These are phyloP conservation scores for Phallus indusiatus DNA, from an alignment of 768 basidiomycete genomes.

Conservation along the genomic window DNA sequence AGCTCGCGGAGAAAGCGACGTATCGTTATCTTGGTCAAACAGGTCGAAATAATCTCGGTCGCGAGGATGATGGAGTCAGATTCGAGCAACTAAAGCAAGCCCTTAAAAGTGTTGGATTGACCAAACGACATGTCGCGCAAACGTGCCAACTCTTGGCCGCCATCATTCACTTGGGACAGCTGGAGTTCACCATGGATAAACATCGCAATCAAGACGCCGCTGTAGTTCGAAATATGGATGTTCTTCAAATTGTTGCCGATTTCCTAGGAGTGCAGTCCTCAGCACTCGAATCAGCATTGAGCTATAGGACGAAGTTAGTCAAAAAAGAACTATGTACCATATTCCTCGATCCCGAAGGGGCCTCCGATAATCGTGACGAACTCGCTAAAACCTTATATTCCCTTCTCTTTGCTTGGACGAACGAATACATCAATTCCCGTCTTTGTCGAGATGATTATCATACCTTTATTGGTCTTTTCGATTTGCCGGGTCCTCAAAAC, in stretches of 20 bases:
- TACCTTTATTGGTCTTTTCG: conserved; percentile 88
- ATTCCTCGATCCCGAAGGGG: conserved; percentile 90
- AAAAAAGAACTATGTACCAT: conserved; percentile 97
- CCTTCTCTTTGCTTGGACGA: conserved; percentile 91
- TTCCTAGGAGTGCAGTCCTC: conserved; percentile 76
- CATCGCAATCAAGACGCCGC: conserved; percentile 86
- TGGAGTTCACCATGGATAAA: conserved; percentile 83
- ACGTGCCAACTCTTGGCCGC: conserved; percentile 92
- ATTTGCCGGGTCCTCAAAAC: conserved; percentile 91
- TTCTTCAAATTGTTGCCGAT: conserved; percentile 77
- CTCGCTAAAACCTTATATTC: conserved; percentile 91
- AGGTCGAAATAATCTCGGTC: conserved; percentile 35
- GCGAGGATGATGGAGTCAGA: conserved; percentile 74
- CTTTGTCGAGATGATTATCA: conserved; percentile 89
- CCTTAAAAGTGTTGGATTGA: conserved; percentile 86
- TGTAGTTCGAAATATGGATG: conserved; percentile 77
- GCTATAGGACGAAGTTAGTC: conserved; percentile 87
- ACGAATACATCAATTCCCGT: conserved; percentile 92
- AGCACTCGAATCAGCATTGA: conserved; percentile 69
- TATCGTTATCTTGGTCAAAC: conserved; percentile 83
- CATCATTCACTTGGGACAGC: conserved; percentile 92
- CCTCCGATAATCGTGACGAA: conserved; percentile 88
- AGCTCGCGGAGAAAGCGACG: conserved; percentile 66
- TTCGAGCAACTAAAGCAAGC: conserved; percentile 94
- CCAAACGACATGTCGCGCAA: conserved; percentile 91